Base-by-base conservation (phyloP, 345 rosid species). In the Geranium rotundifolium region DNA sequence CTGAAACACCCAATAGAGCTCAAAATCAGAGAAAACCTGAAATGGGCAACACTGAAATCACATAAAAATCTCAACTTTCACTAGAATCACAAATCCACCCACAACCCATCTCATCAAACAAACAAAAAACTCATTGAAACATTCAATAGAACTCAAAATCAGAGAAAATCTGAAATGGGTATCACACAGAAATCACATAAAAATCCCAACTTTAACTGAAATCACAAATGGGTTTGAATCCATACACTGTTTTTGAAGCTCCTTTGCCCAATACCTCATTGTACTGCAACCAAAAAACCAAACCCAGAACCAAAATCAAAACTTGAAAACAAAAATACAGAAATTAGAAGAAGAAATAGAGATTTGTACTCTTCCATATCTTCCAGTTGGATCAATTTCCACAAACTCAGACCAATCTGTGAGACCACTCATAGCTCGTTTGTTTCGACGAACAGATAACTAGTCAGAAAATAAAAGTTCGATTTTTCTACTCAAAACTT, bases 341-440 rank as follows among this genome's bases (percentile, higher is more conserved):
- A 39, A 66, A 52, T 4, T 18, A 16, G 20, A 39, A 34, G 56
- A 49, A 19, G 54, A 14, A 12, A 50, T 64, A 65, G 60, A 80
- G 19, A 19, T 39, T 60, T 27, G 7, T 59, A 65, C 99, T 80
- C 99, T 85, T 80, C 99, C 96, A 79, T 93, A 93, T 93, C 99
- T 90, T 76, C 99, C 99, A 14, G 97, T 80, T 62, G 96, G 99
- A 82, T 93, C 99, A 75, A 82, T 81, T 76, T 93, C 99, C 69
- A 83, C 95, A 72, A 84, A 90, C 66, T 79, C 95, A 59, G 78
- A 78, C 72, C n/a, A 72, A 68, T 80, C 82, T 8, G 65, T 17
- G 63, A 23, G 58, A 54, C 72, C 69, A 60, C 63, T 58, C 85
- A 84, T 41, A 41, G 50, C 10, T 41, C 50, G 50, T 41, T 41